Base-by-base conservation (phyloP, 371 early-diverging fungal genomes). In the Mortierella sp. region DNA sequence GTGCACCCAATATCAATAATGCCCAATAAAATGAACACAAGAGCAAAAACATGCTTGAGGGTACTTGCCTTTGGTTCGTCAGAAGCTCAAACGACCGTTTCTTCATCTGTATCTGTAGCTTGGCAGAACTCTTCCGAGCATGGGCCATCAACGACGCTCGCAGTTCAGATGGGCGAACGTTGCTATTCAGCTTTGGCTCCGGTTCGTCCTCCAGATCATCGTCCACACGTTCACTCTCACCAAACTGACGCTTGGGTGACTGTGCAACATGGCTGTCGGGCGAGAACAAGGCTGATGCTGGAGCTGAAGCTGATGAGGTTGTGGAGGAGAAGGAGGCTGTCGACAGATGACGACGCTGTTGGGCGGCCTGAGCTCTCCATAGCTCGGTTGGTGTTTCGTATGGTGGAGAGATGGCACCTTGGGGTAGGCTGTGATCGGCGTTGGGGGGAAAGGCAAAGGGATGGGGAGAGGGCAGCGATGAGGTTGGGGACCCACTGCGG, bases 71-170 rank as follows among this genome's bases (percentile, higher is more conserved):
- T 51, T 62, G 64, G 49, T 56, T 64, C 13, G 73, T 66, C 67
- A 26, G 42, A 38, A 14, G 58, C 47, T 46, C n/a, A n/a, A 59
- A 27, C 16, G 73, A 63, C 38, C 53, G 59, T 46, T 62, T 47
- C 43, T 47, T 41, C 58, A 24, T 42, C 27, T 48, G 46, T 21
- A 49, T 43, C 38, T 66, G 62, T 51, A 59, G 5, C n/a, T 51
- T 55, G 3, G 59, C 54, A 8, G 63, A 49, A 19, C 64, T 63
- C 31, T 28, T 46, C 53, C 34, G 30, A 28, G 73, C 73, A 54
- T 64, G 46, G 34, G 67, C 73, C 73, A 73, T 67, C 49, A 73
- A 28, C 14, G 73, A 73, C 2, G 73, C 73, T 24, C 73, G 53
- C 18, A 73, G 61, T 24, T 67, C 61, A 8, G 73, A 73, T 4